A percentile compares a stretch with the other conserved stretches of the same genome.
Evolutionary conservation across 345 rosid genomes (phyloP).

Genomic region (Citrus sinensis): DNA sequence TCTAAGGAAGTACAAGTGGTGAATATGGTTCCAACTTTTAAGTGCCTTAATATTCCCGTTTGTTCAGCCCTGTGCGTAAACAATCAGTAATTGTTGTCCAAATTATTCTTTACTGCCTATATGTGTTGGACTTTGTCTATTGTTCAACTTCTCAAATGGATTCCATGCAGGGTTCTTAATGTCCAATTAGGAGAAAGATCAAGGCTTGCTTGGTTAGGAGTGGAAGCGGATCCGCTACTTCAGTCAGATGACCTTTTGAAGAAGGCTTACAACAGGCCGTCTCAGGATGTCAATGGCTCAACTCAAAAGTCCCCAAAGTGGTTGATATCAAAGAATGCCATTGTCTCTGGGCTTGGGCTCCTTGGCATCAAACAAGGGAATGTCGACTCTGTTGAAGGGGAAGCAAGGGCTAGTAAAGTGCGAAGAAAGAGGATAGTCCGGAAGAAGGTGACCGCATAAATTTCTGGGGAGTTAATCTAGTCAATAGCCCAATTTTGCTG

Average conservation of each 20-base stretch:
- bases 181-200: constrained; percentile 65
- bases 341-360: constrained; percentile 73
- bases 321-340: constrained; percentile 78
- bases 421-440: constrained; percentile 77
- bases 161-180: constrained; percentile 60
- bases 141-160: background rate
- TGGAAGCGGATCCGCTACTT: constrained; percentile 77
- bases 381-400: constrained; percentile 31
- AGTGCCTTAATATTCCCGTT: too few relatives aligned
- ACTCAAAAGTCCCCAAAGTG: constrained; percentile 62
- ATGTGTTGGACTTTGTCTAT: background rate
- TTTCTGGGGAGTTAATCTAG: background rate
- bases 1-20: too few relatives aligned
- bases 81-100: background rate
- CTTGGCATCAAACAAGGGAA: constrained; percentile 71
- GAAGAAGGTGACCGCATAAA: constrained; percentile 58
- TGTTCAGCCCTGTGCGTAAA: too few relatives aligned
- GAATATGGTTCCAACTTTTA: too few relatives aligned
- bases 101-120: background rate
- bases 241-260: constrained; percentile 62
- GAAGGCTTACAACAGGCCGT: constrained; percentile 57
- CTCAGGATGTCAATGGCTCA: constrained; percentile 38
- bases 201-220: constrained; percentile 83
- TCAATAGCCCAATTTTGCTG: constrained; percentile 21
- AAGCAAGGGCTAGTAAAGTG: constrained; percentile 52